Percentiles rank a stretch among this genome's conserved stretches.
These are phyloP conservation scores for Leucocoprinus birnbaumii DNA, from an alignment of 768 basidiomycete species.

Conservation along the genomic window DNA sequence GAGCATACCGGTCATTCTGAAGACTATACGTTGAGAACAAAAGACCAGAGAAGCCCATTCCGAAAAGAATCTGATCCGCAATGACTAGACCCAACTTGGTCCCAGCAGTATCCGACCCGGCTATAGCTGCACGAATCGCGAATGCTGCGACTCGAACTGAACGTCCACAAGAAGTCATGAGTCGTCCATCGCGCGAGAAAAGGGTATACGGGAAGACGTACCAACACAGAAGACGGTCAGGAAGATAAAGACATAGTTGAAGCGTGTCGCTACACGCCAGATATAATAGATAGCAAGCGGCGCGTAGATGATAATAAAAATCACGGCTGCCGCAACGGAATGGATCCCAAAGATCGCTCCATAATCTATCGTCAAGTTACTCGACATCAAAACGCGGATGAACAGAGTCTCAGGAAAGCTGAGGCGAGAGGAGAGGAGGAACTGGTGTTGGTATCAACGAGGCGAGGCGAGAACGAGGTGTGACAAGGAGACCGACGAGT, in stretches of 20 bases:
- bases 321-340: constrained; percentile 29
- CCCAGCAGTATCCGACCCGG: constrained; percentile 26
- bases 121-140: constrained; percentile 33
- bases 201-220: no score
- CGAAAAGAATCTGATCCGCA: constrained; percentile 34
- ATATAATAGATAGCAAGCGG: constrained; percentile 29
- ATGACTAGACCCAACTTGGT: constrained; percentile 30
- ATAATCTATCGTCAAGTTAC: constrained; percentile 23
- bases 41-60: constrained; percentile 40
- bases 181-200: no score
- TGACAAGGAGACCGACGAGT: no score
- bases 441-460: no score
- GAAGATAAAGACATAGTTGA: constrained; percentile 30
- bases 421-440: no score
- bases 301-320: constrained; percentile 33
- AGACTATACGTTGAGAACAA: constrained; percentile 39
- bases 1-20: constrained; percentile 36
- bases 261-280: constrained; percentile 24
- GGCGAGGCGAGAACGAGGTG: no score
- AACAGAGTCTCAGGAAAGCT: no score
- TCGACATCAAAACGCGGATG: no score
- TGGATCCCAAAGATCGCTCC: constrained; percentile 29
- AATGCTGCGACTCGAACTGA: constrained; percentile 42
- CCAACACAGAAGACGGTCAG: constrained; percentile 36
- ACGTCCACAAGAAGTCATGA: no score